These are phyloP conservation scores for Saccharum spontaneum DNA, from an alignment of 176 grass and related monocot species.

Conservation along the genomic window DNA sequence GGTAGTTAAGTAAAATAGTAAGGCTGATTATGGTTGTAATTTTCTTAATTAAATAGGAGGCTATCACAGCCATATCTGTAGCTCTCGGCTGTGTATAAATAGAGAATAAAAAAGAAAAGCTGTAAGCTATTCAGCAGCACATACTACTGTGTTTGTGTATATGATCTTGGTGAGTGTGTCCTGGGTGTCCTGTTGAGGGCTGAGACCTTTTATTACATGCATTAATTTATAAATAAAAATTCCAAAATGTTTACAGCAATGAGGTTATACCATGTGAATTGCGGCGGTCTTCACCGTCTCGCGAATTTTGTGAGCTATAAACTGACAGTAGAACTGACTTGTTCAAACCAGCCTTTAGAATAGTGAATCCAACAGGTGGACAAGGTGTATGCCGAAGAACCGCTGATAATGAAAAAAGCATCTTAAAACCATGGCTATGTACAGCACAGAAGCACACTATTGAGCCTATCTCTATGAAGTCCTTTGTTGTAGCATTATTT, in stretches of 20 bases:
- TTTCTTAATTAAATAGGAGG: background rate
- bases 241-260: background rate
- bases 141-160: background rate
- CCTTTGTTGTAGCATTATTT: constrained; percentile 59
- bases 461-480: constrained; percentile 83
- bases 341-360: constrained; percentile 91
- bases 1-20: background rate
- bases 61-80: background rate
- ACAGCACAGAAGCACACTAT: constrained; percentile 92
- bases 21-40: background rate
- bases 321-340: constrained; percentile 94
- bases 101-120: background rate
- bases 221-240: constrained; percentile 24
- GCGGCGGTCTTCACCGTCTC: constrained; percentile 38
- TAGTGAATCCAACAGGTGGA: constrained; percentile 89
- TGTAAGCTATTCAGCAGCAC: background rate
- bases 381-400: constrained; percentile 87
- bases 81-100: background rate
- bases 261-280: constrained; percentile 68
- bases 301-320: constrained; percentile 70
- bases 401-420: constrained; percentile 88
- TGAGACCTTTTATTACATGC: background rate
- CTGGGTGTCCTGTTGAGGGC: background rate
- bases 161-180: background rate
- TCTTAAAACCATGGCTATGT: constrained; percentile 96